Evolutionary conservation across 441 rosid species (phyloP).

Genomic region (Eutrema salsugineum): DNA sequence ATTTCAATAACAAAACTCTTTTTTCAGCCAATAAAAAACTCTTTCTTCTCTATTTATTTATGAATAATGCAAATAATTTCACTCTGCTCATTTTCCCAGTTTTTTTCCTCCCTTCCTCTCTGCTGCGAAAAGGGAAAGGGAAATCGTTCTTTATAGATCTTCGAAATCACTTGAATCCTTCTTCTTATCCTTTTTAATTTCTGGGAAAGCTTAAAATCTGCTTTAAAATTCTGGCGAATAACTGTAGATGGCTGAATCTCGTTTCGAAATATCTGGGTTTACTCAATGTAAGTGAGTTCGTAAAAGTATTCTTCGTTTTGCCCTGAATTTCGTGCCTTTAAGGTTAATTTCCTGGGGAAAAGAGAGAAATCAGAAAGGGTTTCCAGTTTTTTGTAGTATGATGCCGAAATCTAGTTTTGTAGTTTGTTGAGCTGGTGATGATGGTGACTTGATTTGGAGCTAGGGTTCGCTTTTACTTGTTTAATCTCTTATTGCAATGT

Average conservation of each 20-base stretch:
- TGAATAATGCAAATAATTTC: neutral
- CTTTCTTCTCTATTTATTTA: neutral
- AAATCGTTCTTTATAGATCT: neutral
- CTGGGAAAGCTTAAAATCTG: neutral
- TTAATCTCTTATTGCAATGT: neutral
- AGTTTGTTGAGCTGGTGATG: neutral
- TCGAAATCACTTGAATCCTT: neutral
- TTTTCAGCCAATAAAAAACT: no score
- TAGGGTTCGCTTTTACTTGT: neutral
- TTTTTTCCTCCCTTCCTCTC: neutral
- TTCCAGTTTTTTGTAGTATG: neutral
- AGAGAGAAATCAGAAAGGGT: neutral
- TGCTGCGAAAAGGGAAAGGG: neutral
- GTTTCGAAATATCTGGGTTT: neutral
- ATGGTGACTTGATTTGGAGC: neutral
- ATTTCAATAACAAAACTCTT: no score
- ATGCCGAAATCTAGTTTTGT: neutral
- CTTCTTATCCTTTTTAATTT: neutral
- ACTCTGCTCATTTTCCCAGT: neutral
- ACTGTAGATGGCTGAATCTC: neutral
- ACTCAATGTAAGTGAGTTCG: conserved; percentile 12
- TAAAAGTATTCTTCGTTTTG: neutral
- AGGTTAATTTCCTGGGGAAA: neutral
- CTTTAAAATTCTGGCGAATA: neutral
- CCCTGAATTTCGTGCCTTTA: neutral